These are phyloP conservation scores for Metschnikowia shivogae DNA, from an alignment of 805 yeast species.

Conservation along the genomic window DNA sequence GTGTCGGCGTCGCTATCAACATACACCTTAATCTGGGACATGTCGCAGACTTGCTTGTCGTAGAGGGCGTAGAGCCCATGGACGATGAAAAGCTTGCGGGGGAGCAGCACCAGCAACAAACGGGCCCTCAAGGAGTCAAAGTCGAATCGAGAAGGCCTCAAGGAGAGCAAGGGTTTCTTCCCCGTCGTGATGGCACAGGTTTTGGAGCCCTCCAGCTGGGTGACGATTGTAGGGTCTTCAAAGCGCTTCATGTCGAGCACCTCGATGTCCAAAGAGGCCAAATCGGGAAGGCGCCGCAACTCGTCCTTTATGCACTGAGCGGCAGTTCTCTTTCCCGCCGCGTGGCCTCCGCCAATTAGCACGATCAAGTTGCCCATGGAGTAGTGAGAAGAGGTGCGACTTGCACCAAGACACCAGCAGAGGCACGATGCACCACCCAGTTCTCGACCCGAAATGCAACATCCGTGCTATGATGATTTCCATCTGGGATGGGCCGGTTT, in stretches of 20 bases:
- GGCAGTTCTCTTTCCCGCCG: slow-evolving; percentile 48
- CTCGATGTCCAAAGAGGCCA: slow-evolving; percentile 21
- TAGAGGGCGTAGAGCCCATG: slow-evolving; percentile 81
- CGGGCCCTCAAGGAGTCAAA: slow-evolving; percentile 26
- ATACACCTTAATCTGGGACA: slow-evolving; percentile 66
- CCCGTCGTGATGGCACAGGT: slow-evolving; percentile 29
- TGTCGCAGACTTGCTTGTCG: slow-evolving; percentile 49
- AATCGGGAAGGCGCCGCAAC: slow-evolving; percentile 9
- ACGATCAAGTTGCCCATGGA: slow-evolving; percentile 28
- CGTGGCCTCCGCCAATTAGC: slow-evolving; percentile 60
- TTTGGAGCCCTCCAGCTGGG: slow-evolving; percentile 18
- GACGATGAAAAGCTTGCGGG: slow-evolving; percentile 40
- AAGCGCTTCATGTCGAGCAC: slow-evolving; percentile 45
- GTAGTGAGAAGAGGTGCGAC: background rate
- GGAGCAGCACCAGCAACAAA: slow-evolving; percentile 18
- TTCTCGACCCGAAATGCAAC: too few relatives aligned
- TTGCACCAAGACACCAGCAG: background rate
- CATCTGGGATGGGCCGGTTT: too few relatives aligned
- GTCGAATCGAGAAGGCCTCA: slow-evolving; percentile 42
- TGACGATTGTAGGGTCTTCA: slow-evolving; percentile 15
- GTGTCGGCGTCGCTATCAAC: slow-evolving; percentile 84
- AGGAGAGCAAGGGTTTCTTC: slow-evolving; percentile 16
- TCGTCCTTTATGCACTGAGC: slow-evolving; percentile 35
- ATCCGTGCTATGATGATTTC: too few relatives aligned
- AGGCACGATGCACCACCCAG: too few relatives aligned